These are phyloP conservation scores for Flammula alnicola DNA, from an alignment of 1,284 basidiomycete genomes.

Conservation along the genomic window DNA sequence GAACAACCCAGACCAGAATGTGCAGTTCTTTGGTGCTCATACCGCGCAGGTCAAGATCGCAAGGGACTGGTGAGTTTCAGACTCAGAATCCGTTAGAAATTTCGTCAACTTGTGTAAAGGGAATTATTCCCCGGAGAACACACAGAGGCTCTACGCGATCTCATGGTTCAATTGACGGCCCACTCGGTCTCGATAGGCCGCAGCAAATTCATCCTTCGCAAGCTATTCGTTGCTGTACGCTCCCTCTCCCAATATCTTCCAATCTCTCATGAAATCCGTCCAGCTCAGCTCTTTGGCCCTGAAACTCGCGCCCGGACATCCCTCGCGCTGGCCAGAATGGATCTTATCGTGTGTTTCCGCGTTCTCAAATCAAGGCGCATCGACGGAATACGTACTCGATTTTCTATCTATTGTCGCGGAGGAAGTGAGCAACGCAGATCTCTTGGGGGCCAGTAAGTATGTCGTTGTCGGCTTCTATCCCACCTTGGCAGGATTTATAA, in stretches of 20 bases:
- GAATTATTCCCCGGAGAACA: constrained; percentile 63
- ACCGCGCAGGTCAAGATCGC: constrained; percentile 91
- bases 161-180: constrained; percentile 66
- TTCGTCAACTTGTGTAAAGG: constrained; percentile 43
- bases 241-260: constrained; percentile 13
- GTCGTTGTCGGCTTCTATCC: constrained; percentile 33
- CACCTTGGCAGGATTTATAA: not conserved
- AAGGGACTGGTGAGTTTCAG: constrained; percentile 78
- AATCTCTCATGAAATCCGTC: constrained; percentile 6
- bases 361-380: constrained; percentile 60
- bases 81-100: not conserved
- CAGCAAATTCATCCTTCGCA: constrained; percentile 77
- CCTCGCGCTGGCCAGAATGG: constrained; percentile 74
- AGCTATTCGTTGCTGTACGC: constrained; percentile 85
- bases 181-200: constrained; percentile 57
- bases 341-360: constrained; percentile 61
- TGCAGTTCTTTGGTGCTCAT: constrained; percentile 92
- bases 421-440: constrained; percentile 75
- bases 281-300: constrained; percentile 75
- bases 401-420: constrained; percentile 86
- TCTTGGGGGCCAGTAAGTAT: constrained; percentile 78
- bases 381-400: constrained; percentile 67
- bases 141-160: constrained; percentile 55
- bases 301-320: constrained; percentile 64
- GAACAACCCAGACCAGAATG: constrained; percentile 72